These are phyloP conservation scores for Moniliella sp. DNA, from an alignment of 1,284 basidiomycete species.

Conservation along the genomic window DNA sequence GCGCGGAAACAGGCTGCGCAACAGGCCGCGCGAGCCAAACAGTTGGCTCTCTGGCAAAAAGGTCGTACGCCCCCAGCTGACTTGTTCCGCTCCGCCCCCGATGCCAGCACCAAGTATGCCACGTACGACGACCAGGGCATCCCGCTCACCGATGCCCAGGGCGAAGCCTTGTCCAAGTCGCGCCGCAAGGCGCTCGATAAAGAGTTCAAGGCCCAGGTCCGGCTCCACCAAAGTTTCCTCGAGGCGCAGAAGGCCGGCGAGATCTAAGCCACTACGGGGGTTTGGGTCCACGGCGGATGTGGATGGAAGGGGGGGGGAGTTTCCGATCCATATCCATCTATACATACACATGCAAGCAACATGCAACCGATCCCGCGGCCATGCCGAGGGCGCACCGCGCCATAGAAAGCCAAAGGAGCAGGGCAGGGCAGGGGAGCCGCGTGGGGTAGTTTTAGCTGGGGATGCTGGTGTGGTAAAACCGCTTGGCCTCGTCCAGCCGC, in stretches of 20 bases:
- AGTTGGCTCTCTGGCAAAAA: slow-evolving; percentile 58
- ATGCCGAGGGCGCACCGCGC: too few relatives aligned
- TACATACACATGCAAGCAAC: too few relatives aligned
- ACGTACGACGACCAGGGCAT: slow-evolving; percentile 66
- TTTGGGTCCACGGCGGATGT: too few relatives aligned
- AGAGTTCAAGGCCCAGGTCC: slow-evolving; percentile 48
- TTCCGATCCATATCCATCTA: too few relatives aligned
- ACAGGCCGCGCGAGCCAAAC: slow-evolving; percentile 52
- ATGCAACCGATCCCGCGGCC: too few relatives aligned
- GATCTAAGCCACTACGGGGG: too few relatives aligned
- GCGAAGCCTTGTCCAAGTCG: slow-evolving; percentile 65
- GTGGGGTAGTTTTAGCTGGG: too few relatives aligned
- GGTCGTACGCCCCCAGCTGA: slow-evolving; percentile 55
- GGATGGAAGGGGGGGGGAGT: too few relatives aligned
- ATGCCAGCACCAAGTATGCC: slow-evolving; percentile 40
- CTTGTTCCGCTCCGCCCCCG: slow-evolving; percentile 43
- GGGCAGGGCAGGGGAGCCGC: too few relatives aligned
- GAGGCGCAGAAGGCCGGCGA: slow-evolving; percentile 19
- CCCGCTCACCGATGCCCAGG: slow-evolving; percentile 60
- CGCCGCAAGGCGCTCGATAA: slow-evolving; percentile 60
- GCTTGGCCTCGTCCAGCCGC: too few relatives aligned
- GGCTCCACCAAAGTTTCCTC: slow-evolving; percentile 24
- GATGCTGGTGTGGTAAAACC: too few relatives aligned
- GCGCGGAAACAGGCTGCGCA: slow-evolving; percentile 56
- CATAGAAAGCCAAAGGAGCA: too few relatives aligned